Percentiles rank a stretch among this genome's conserved stretches.
Conservation (phyloP, 257 asterid species). For the Hygrophila difformis region DNA sequence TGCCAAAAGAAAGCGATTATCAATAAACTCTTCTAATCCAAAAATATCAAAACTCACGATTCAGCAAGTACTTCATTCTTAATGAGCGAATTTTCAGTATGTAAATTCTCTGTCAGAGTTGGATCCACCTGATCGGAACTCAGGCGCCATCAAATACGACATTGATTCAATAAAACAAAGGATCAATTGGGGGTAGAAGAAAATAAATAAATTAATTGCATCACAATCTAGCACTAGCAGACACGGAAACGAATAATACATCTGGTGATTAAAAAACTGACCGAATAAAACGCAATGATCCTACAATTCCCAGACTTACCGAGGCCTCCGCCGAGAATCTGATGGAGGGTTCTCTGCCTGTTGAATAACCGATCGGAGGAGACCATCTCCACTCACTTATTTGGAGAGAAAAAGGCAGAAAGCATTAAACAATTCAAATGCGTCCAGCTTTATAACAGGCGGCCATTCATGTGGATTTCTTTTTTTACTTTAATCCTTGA, state of each 20-base stretch:
- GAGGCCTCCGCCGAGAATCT: slow-evolving; percentile 76
- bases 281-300: too few relatives aligned
- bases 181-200: background rate
- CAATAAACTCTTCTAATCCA: slow-evolving; percentile 10
- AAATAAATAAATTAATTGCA: too few relatives aligned
- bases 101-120: background rate
- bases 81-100: too few relatives aligned
- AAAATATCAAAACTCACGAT: too few relatives aligned
- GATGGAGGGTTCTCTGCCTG: slow-evolving; percentile 60
- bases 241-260: too few relatives aligned
- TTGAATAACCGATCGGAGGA: slow-evolving; percentile 54
- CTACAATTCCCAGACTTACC: slow-evolving; percentile 51
- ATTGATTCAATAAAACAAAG: background rate
- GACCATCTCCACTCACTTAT: slow-evolving; percentile 44
- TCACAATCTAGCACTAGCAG: too few relatives aligned
- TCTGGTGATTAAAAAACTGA: too few relatives aligned
- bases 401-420: slow-evolving; percentile 9
- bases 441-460: slow-evolving; percentile 11
- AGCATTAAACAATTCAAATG: slow-evolving; percentile 18
- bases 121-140: too few relatives aligned
- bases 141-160: too few relatives aligned
- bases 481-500: too few relatives aligned
- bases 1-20: slow-evolving; percentile 9
- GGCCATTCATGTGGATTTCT: too few relatives aligned
- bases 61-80: too few relatives aligned